Base-by-base conservation (phyloP, 176 grass and related monocot species). In the Poa annua region DNA sequence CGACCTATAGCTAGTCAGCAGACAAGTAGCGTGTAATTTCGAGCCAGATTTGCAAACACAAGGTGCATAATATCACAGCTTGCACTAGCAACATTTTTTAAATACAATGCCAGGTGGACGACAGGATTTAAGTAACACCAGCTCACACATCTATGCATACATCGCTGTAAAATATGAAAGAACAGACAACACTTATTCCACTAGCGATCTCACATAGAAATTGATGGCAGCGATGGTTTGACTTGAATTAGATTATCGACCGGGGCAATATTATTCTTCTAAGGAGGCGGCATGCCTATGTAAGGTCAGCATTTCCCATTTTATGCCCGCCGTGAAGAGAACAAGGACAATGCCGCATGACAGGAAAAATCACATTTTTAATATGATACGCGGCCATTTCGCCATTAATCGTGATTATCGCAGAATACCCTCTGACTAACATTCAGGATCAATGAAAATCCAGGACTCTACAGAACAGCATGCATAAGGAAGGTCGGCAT, bases 121-220 rank as follows among this genome's bases (percentile, higher is more conserved):
- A 21, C 45, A 55, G 41, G 21, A 75, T 68, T 54, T 29, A 55
- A 53, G 21, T n/a, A 47, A 42, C 83, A 56, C 25, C 1, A 16
- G 57, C 11, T 12, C 50, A 65, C 44, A 57, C 20, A 17, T 74
- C 4, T 33, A 74, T 24, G 36, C 25, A 34, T 16, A 50, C 25
- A 34, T 16, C 41, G 51, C 69, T 54, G 78, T 72, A 45, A 65
- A 76, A 78, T 34, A 76, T 36, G 60, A 87, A 3, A 57, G 64
- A 24, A 69, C 11, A 67, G 59, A n/a, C 34, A 74, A 47, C 47
- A 79, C 11, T 16, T n/a, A 50, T 26, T 33, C 56, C 56, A 74
- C 48, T 42, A 74, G 44, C 11, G 57, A 56, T 57, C 42, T 57
- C 32, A 60, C 6, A 42, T 4, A 17, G 72, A 16, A 45, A 49